Evolutionary conservation across 371 early-diverging fungal genomes (phyloP).

Genomic region (Sporodiniella umbellata): DNA sequence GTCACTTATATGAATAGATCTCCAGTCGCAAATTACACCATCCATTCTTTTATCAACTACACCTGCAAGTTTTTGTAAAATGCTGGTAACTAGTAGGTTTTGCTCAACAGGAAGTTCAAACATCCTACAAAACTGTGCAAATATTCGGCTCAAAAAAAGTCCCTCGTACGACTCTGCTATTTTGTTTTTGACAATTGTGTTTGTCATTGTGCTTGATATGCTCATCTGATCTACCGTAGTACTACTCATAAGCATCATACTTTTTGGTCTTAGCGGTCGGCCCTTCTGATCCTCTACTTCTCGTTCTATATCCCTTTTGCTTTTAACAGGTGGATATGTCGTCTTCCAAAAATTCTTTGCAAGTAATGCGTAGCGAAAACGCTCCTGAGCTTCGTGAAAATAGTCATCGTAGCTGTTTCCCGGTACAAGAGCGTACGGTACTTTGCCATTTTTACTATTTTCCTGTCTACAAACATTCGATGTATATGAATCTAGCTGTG

Average conservation of each 20-base stretch:
- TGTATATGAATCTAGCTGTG: conserved; percentile 30
- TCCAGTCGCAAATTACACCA: conserved; percentile 49
- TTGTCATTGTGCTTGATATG: conserved; percentile 11
- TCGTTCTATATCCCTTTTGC: conserved; percentile 31
- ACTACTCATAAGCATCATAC: conserved; percentile 14
- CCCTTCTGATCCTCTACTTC: conserved; percentile 46
- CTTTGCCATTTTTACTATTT: neutral
- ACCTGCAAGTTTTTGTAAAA: conserved; percentile 46
- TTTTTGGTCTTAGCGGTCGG: conserved; percentile 35
- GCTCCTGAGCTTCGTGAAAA: conserved; percentile 50
- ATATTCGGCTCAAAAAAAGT: conserved; percentile 39
- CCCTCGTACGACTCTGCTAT: conserved; percentile 40
- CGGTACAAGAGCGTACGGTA: conserved; percentile 32
- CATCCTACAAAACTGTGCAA: conserved; percentile 44
- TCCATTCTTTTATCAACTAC: conserved; percentile 47
- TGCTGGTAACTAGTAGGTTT: conserved; percentile 47
- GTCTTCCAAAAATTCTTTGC: conserved; percentile 49
- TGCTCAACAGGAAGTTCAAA: conserved; percentile 46
- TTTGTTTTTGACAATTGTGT: conserved; percentile 3
- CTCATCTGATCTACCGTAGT: conserved; percentile 18
- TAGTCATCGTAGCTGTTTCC: conserved; percentile 53
- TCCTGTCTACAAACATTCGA: conserved; percentile 5
- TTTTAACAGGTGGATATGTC: conserved; percentile 45
- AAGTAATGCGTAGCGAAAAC: conserved; percentile 44
- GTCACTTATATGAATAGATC: conserved; percentile 42